Base-by-base conservation (phyloP, 2,329 filamentous ascomycete genomes). In the Cyphellophora attinorum region DNA sequence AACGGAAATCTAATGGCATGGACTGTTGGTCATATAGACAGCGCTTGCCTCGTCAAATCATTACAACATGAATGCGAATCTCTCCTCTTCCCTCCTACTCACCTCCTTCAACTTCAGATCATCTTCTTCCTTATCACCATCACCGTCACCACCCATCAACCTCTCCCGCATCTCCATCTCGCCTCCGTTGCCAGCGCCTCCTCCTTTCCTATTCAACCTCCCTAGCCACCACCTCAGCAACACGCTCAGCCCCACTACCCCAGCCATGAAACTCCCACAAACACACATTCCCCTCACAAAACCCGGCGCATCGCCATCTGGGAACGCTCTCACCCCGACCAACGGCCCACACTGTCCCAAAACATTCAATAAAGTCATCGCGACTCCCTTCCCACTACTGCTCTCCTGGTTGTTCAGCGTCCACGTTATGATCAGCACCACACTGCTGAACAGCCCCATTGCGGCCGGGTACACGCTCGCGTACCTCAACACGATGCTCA, bases 341-440 rank as follows among this genome's bases (percentile, higher is more conserved):
- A 83, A 59, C 2, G 85, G 84, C 0, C 84, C 85, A 42, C 78
- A 79, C 59, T 93, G 85, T 2, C 85, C 88, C 11, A 94, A 69
- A 21, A 85, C 51, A 56, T 94, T 88, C 51, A 95, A 57, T 19
- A 94, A 67, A 1, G 81, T 84, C 50, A 93, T 83, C 2, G 81
- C 84, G 2, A 76, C 76, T 0, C 84, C 84, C 46, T 82, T 81
- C 5, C 76, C 73, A 33, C 72, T 74, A 41, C 79, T 74, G 10
- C 67, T 76, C 34, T 71, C 62, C 53, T 91, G 83, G 56, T 93
- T 94, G 53, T 93, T 93, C 51, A 94, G 74, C 21, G 74, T 84
- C 86, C 86, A 94, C 2, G 84, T 81, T 37, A 94, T 82, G 46
- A 88, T 80, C 19, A 93, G 69, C 0, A 85, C 85, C 38, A 93